Evolutionary conservation across 306 rosid genomes (phyloP), one percentile per base, ranked within the genome.

Genomic region (Rubus idaeus): DNA sequence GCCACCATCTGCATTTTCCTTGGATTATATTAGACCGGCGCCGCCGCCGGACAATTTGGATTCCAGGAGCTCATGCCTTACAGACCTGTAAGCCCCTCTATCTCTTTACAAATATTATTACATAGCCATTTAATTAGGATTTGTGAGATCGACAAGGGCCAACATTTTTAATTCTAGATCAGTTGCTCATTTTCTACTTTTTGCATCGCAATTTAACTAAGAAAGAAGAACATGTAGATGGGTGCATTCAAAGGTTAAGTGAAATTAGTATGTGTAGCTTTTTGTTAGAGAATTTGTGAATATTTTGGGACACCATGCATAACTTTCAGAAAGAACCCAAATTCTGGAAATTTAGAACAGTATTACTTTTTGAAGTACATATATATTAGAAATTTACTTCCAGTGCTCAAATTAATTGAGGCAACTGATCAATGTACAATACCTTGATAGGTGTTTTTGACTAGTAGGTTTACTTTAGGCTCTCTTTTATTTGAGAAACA

Each of bases 21-120:
- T 90, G 89, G 97, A 92, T 63, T 52, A 39, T 42, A 78, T 55
- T 66, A 47, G 71, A 53, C 80, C 71, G 18, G 30, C 69, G 3
- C 49, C 60, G 3, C 49, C 60, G 2, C 18, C n/a, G 46, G 84
- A 72, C 64, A 61, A 75, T 73, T 67, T 65, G 70, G 89, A 83
- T 50, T 77, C 85, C 51, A 78, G 56, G 45, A 78, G 52, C 70
- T 86, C 96, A 67, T 92, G 92, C 84, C 89, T 92, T 47, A 51
- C 49, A 50, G 92, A 92, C 62, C 76, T 92, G 96, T 92, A 83
- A 86, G 96, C 69, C 62, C 53, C 61, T 70, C 40, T 42, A 75
- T 57, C 81, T 74, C 64, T 10, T 26, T 51, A 41, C 42, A 35
- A 35, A 16, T 18, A 4, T 5, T 67, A 45, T 17, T 35, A 11